Evolutionary conservation across 2,329 filamentous ascomycete species (phyloP).

Genomic region (Aureobasidium sp.): DNA sequence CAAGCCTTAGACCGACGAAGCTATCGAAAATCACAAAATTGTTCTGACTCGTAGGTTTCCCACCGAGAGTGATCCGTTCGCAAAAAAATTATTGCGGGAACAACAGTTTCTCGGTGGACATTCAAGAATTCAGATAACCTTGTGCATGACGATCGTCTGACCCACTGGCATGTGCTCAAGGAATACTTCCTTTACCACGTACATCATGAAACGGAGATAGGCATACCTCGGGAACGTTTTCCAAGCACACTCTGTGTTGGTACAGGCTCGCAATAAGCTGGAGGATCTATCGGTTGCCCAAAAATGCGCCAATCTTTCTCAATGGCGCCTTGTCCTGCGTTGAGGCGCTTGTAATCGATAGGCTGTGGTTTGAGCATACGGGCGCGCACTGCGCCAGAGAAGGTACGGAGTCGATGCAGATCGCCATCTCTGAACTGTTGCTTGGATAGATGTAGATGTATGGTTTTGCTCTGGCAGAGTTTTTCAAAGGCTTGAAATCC

Average conservation of each 20-base stretch:
- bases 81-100: too few relatives aligned
- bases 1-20: not conserved
- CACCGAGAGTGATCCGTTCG: not conserved
- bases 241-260: not conserved
- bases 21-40: not conserved
- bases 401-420: not conserved
- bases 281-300: not conserved
- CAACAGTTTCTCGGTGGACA: not conserved
- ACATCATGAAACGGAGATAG: not conserved
- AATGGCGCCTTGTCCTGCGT: not conserved
- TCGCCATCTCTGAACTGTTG: not conserved
- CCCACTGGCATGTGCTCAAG: not conserved
- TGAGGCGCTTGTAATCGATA: not conserved
- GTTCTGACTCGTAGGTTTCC: not conserved
- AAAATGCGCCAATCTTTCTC: conserved; percentile 1
- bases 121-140: not conserved
- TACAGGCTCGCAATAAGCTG: not conserved
- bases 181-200: not conserved
- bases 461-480: not conserved
- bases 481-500: not conserved
- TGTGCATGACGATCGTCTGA: not conserved
- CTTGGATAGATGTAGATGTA: not conserved
- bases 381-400: not conserved
- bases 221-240: not conserved
- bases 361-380: not conserved